These are phyloP conservation scores for Aphanomyces astaci DNA, from an alignment of 352 stramenopile species.

Conservation along the genomic window DNA sequence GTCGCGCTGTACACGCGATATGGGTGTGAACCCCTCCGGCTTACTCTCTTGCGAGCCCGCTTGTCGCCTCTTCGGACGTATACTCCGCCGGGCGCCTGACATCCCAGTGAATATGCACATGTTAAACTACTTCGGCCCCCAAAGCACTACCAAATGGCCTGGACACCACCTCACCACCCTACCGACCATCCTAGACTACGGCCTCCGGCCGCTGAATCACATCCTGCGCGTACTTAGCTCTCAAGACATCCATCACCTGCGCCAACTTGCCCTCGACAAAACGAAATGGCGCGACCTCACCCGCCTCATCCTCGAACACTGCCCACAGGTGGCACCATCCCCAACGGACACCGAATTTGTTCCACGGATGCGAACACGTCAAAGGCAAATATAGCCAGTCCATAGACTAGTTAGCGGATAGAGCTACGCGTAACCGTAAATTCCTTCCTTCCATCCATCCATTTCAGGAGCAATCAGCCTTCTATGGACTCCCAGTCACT, in stretches of 20 bases:
- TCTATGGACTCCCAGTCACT: too few relatives aligned
- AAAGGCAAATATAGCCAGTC: not conserved
- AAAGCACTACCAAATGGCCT: not conserved
- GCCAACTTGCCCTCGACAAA: not conserved
- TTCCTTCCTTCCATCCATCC: too few relatives aligned
- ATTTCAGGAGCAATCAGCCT: too few relatives aligned
- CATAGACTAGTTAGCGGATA: not conserved
- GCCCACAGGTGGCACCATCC: not conserved
- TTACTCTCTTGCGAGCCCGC: not conserved
- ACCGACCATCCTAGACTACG: not conserved
- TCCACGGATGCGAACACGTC: conserved; percentile 9
- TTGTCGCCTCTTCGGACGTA: not conserved
- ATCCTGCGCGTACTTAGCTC: not conserved
- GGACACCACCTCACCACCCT: not conserved
- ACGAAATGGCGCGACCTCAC: not conserved
- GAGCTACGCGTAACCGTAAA: conserved; percentile 5
- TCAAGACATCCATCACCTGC: not conserved
- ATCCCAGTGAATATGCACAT: not conserved
- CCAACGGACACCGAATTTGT: not conserved
- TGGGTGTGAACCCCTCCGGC: not conserved
- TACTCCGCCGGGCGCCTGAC: not conserved
- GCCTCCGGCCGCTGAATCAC: not conserved
- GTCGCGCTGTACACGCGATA: not conserved
- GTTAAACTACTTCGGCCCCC: not conserved
- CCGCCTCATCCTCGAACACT: not conserved